phyloP scores from a whole-genome alignment of 208 protist genomes.

The Leishmania turanica region DNA sequence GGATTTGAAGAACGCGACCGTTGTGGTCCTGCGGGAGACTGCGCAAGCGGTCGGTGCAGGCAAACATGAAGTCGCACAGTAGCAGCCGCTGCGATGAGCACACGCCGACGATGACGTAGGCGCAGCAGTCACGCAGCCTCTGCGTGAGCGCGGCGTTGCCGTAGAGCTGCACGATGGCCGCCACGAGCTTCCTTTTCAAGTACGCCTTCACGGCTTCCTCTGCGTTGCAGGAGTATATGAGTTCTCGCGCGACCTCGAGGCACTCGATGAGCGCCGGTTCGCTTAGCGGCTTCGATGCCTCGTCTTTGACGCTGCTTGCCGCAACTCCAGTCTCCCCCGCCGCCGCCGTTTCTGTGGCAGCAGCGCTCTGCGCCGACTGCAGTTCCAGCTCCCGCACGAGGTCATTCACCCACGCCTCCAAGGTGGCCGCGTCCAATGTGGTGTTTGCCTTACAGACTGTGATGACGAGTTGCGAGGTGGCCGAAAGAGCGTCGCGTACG shows the following conservation, averaged over 20 bases:
- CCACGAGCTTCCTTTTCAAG: conserved; percentile 11
- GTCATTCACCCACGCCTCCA: conserved; percentile 27
- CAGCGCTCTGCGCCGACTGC: conserved; percentile 5
- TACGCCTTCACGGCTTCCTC: conserved; percentile 16
- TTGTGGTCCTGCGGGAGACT: conserved; percentile 11
- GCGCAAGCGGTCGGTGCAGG: conserved; percentile 8
- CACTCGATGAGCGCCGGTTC: conserved; percentile 60
- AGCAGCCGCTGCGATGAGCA: conserved; percentile 17
- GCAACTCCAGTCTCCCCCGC: not conserved
- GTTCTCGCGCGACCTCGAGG: conserved; percentile 44
- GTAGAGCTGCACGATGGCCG: conserved; percentile 25
- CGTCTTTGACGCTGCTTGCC: not conserved
- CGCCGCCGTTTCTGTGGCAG: not conserved
- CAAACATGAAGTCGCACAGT: conserved; percentile 18
- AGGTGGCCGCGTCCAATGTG: conserved; percentile 10
- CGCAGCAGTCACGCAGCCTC: conserved; percentile 33
- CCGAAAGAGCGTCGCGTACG: conserved; percentile 41
- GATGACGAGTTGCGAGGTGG: conserved; percentile 55
- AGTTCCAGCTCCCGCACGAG: conserved; percentile 26
- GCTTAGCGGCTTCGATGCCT: conserved; percentile 34
- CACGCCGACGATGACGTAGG: conserved; percentile 24
- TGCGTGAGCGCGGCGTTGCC: conserved; percentile 20
- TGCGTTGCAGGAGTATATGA: conserved; percentile 31
- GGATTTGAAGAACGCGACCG: conserved; percentile 20
- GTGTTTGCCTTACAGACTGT: conserved; percentile 43